Conservation (phyloP, 2,329 filamentous ascomycete genomes). For the Pyricularia sp. region DNA sequence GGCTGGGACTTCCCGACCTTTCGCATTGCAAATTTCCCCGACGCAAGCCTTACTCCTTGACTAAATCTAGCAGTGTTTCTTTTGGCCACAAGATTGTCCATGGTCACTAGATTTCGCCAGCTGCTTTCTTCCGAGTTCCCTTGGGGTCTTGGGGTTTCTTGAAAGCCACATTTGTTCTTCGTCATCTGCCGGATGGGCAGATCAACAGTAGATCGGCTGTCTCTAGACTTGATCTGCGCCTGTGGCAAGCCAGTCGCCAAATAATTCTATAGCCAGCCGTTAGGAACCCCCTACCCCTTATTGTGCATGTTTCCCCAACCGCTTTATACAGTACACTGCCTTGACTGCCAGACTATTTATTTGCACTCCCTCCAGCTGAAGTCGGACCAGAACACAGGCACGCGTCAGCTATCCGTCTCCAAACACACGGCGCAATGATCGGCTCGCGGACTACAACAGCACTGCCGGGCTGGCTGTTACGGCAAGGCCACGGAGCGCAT, state of each 20-base stretch:
- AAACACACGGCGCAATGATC: neutral
- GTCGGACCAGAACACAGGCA: neutral
- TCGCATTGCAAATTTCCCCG: neutral
- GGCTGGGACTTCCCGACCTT: neutral
- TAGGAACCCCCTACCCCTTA: neutral
- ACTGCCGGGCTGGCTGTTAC: neutral
- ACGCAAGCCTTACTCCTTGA: neutral
- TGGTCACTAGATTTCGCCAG: neutral
- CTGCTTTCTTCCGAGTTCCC: neutral
- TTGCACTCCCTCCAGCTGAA: neutral
- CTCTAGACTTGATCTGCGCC: neutral
- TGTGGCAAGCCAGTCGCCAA: neutral
- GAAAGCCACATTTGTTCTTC: neutral
- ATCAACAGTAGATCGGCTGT: neutral
- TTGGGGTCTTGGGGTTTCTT: neutral
- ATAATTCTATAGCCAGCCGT: neutral
- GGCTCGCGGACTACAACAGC: neutral
- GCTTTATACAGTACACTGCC: too few species aligned
- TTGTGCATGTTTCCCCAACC: neutral
- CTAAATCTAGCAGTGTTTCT: neutral
- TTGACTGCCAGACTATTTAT: neutral
- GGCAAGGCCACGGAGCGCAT: neutral
- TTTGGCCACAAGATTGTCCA: neutral
- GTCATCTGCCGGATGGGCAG: neutral
- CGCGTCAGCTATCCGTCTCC: neutral